These are phyloP conservation scores for Lonicera japonica DNA, from an alignment of 129 eudicot genomes.

Conservation along the genomic window DNA sequence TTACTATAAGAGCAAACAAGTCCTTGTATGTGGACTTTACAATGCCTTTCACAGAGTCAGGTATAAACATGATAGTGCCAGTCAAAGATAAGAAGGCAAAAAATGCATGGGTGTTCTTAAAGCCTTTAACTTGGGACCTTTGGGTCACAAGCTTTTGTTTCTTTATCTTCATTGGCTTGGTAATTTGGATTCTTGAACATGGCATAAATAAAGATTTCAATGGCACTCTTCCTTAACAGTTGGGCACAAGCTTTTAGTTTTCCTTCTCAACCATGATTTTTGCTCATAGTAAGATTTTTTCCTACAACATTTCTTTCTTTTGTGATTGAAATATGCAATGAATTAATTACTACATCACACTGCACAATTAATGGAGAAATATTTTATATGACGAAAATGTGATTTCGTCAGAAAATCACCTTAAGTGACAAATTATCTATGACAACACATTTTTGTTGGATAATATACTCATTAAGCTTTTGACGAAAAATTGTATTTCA, in stretches of 20 bases:
- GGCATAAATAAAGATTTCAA: conserved; percentile 12
- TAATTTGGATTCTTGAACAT: conserved; percentile 32
- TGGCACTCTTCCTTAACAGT: conserved; percentile 7
- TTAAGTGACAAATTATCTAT: too few species aligned
- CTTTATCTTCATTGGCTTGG: conserved; percentile 22
- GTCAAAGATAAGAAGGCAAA: conserved; percentile 9
- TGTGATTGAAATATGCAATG: too few species aligned
- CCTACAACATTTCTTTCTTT: too few species aligned
- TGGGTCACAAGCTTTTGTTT: conserved; percentile 22
- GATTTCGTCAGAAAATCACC: too few species aligned
- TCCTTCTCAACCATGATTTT: conserved; percentile 21
- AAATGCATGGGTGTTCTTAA: conserved; percentile 32
- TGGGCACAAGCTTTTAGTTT: conserved; percentile 28
- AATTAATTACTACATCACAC: too few species aligned
- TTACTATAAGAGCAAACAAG: conserved; percentile 34
- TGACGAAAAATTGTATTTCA: neutral
- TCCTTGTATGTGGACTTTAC: conserved; percentile 39
- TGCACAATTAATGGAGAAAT: too few species aligned
- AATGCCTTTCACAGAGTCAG: conserved; percentile 30
- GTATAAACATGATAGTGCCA: conserved; percentile 25
- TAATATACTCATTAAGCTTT: too few species aligned
- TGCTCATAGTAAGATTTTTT: conserved; percentile 16
- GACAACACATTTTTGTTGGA: too few species aligned
- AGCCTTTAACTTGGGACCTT: conserved; percentile 21
- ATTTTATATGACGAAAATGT: too few species aligned